Base-by-base conservation (phyloP, 2,329 filamentous ascomycete genomes). In the Bipolaris oryzae region DNA sequence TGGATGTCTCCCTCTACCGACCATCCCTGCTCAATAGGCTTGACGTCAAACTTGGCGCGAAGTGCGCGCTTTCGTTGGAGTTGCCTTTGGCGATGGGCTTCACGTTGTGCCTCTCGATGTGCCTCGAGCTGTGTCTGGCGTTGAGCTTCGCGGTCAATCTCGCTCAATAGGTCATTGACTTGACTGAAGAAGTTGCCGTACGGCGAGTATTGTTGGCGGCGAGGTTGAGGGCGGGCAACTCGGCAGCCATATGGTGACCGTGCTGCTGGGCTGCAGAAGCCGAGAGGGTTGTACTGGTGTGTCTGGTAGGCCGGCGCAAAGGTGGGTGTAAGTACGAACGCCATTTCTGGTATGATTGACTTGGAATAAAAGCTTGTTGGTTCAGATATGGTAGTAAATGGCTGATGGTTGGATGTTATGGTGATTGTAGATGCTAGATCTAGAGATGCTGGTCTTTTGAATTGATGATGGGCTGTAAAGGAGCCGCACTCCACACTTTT, bases 101-200 rank as follows among this genome's bases (percentile, higher is more conserved):
- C 68, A 18, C 56, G 67, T 33, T 72, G 68, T 7, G 61, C 62
- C 39, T 70, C 68, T 31, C 70, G 69, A 18, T 67, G 68, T 39
- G 68, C 66, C 49, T 73, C 70, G n/a, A 66, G 57, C 41, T 67
- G 64, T 5, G 64, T 63, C 42, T 62, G 64, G 13, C 55, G 64
- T 35, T 61, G 58, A 28, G 58, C 59, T 13, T 62, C 72, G 45
- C 66, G 67, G 55, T 75, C 65, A 39, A 76, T 64, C 49, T 72
- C 70, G 55, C 58, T 64, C n/a, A 75, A 54, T 13, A 74, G 53
- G 15, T 73, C 64, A 34, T 74, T 69, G 45, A 76, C 60, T 48
- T 74, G 68, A 38, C 61, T 69, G 50, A 74, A 67, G 62, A 75
- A 73, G 21, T 72, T 68, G 28, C 64, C 60, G 44, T 73, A 74